Evolutionary conservation across 257 asterid genomes (phyloP), one percentile per base, ranked within the genome.

Genomic region (Przewalskia tangutica): DNA sequence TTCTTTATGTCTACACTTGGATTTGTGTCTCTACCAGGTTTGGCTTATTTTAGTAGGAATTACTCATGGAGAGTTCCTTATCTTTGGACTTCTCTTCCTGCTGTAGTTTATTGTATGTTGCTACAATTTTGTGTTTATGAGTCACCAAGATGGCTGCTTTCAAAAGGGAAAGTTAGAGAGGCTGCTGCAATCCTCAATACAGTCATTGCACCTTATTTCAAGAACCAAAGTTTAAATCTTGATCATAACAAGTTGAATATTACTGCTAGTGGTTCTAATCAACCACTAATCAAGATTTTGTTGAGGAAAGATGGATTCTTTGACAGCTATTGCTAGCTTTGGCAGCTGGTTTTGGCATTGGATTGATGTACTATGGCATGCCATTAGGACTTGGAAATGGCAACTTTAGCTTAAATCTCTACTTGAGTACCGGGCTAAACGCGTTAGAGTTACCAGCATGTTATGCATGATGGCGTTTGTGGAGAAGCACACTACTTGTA

Each of bases 101-200:
- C 71, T 3, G 18, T 84, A 13, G 5, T 85, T 11, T 90, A 91
- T 76, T 82, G 90, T 16, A 5, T 90, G 0, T 23, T 87, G n/a
- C 55, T 91, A 11, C 84, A 86, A 13, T 84, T 86, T 46, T 79
- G 78, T 23, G 89, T 81, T 32, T 54, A 60, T 5, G 95, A 91
- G 27, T 89, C 95, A 2, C 93, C 92, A 50, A 83, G 81, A 78
- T 90, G 95, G 92, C 89, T 86, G 13, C 84, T 87, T 3, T 50
- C 86, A 2, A 79, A 86, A 83, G 85, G 88, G 83, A 4, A 82
- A 79, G 44, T 83, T 16, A 14, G 34, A 66, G 87, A 82, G 76
- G 82, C 85, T 48, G 17, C 48, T 20, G 85, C 60, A 36, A 50
- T 83, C 23, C 68, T 83, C 59, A 86, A 51, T 51, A 71, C 67